Conservation (phyloP, 192 early-diverging fungal genomes). For the Phycomyces blakesleeanus region DNA sequence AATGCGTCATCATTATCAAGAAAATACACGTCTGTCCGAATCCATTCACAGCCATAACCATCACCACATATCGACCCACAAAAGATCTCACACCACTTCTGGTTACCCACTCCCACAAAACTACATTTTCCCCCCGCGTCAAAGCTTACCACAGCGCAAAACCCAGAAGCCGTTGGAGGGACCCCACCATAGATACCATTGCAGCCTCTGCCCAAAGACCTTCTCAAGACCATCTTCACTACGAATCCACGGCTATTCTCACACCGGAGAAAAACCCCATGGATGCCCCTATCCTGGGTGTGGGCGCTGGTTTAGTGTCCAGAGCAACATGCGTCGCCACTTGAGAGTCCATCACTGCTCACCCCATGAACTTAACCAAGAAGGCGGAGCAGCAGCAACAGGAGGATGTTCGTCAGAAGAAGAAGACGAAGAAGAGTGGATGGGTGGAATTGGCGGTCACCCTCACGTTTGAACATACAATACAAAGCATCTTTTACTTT, state of each 20-base stretch:
- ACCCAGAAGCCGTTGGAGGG: neutral
- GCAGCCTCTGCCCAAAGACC: slow-evolving; percentile 52
- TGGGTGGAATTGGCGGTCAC: too few species aligned
- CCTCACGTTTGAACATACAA: too few species aligned
- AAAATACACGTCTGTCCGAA: neutral
- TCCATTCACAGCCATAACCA: neutral
- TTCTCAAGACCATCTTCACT: slow-evolving; percentile 68
- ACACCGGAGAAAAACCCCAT: slow-evolving; percentile 43
- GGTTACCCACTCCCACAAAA: slow-evolving; percentile 14
- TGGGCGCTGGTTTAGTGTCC: slow-evolving; percentile 53
- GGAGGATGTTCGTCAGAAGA: neutral
- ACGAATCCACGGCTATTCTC: slow-evolving; percentile 43
- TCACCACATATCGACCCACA: neutral
- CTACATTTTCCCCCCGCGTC: neutral
- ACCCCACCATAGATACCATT: slow-evolving; percentile 41
- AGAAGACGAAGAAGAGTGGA: neutral
- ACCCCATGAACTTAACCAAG: slow-evolving; percentile 1
- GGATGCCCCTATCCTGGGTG: slow-evolving; percentile 26
- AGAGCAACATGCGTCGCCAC: slow-evolving; percentile 57
- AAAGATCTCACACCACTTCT: slow-evolving; percentile 15
- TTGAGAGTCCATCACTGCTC: slow-evolving; percentile 21
- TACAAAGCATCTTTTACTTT: too few species aligned
- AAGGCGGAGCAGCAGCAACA: too few species aligned
- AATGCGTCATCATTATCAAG: neutral
- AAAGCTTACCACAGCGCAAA: slow-evolving; percentile 10